Conservation (phyloP, 1,284 basidiomycete species). For the Moesziomyces sp. region DNA sequence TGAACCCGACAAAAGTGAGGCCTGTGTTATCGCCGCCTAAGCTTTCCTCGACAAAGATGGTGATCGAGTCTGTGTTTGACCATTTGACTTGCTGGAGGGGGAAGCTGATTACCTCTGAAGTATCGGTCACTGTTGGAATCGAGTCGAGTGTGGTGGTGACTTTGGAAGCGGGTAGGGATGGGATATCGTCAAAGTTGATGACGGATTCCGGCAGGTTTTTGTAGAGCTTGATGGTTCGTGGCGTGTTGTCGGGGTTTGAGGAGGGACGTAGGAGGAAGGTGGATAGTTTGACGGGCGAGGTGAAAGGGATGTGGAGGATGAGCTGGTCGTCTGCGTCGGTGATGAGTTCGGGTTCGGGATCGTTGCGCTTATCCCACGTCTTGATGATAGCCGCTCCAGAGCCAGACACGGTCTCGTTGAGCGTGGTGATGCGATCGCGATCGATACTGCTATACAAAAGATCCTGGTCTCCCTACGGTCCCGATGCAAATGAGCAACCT, state of each 20-base stretch:
- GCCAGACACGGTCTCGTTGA: conserved; percentile 54
- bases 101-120: conserved; percentile 53
- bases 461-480: conserved; percentile 55
- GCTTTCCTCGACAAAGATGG: conserved; percentile 54
- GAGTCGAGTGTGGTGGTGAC: conserved; percentile 37
- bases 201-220: conserved; percentile 42
- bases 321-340: conserved; percentile 60
- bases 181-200: conserved; percentile 55
- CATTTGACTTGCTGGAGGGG: conserved; percentile 62
- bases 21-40: conserved; percentile 36
- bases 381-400: conserved; percentile 50
- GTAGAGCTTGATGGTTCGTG: conserved; percentile 51
- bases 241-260: conserved; percentile 38
- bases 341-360: conserved; percentile 30
- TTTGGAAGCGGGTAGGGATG: conserved; percentile 1
- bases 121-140: conserved; percentile 48
- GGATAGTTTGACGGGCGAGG: conserved; percentile 55
- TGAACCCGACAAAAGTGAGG: conserved; percentile 63
- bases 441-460: conserved; percentile 54
- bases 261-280: conserved; percentile 38
- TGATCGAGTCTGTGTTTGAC: conserved; percentile 54
- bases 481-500: no score
- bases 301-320: conserved; percentile 61
- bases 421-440: conserved; percentile 43
- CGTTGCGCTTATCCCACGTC: conserved; percentile 48